Evolutionary conservation across 768 basidiomycete species (phyloP).

Genomic region (Fibroporia radiculosa): DNA sequence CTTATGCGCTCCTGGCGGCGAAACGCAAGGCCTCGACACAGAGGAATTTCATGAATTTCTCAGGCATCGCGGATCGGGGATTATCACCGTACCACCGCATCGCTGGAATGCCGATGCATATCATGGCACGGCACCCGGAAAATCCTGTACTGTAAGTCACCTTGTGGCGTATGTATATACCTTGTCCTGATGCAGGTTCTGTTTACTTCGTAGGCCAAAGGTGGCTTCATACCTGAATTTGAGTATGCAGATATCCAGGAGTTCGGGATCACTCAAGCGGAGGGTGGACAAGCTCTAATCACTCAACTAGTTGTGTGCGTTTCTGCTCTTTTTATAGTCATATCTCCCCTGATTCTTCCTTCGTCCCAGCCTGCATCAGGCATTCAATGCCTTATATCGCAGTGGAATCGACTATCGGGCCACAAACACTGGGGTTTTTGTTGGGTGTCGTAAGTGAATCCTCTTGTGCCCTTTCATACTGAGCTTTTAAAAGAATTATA

Average conservation of each 20-base stretch:
- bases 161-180: too few relatives aligned
- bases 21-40: slow-evolving; percentile 5
- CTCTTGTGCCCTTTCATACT: background rate
- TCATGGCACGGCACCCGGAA: slow-evolving; percentile 5
- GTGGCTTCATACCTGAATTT: slow-evolving; percentile 6
- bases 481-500: background rate
- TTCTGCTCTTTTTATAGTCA: background rate
- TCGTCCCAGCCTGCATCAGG: slow-evolving; percentile 10
- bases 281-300: slow-evolving; percentile 9
- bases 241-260: slow-evolving; percentile 8
- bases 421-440: slow-evolving; percentile 12
- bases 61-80: background rate
- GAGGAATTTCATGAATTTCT: slow-evolving; percentile 7
- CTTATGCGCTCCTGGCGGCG: slow-evolving; percentile 7
- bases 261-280: slow-evolving; percentile 13
- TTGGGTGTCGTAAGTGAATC: slow-evolving; percentile 7
- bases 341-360: background rate
- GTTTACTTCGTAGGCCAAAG: slow-evolving; percentile 4
- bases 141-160: slow-evolving; percentile 6
- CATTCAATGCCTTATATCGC: slow-evolving; percentile 14
- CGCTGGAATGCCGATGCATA: slow-evolving; percentile 10
- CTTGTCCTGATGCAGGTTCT: background rate
- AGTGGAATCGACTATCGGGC: slow-evolving; percentile 16
- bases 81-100: slow-evolving; percentile 2
- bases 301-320: slow-evolving; percentile 4